Evolutionary conservation across 139 green algal genomes (phyloP), one percentile per base, ranked within the genome.

Genomic region (Chlamydomonas incerta): DNA sequence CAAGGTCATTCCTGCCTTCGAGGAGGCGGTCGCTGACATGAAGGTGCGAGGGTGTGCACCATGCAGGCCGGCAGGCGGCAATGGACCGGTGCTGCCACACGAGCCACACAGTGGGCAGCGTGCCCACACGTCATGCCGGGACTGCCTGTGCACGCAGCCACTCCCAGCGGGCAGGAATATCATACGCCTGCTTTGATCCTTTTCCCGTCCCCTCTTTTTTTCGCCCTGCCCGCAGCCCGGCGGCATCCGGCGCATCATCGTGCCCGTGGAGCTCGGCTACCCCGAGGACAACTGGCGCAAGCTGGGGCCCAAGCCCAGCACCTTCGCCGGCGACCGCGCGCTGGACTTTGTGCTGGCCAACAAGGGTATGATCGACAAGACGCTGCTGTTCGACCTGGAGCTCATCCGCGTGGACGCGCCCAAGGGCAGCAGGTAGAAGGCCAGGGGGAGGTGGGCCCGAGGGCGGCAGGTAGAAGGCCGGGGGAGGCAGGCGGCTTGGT

Each of bases 321-420:
- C 88, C 20, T 95, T 96, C 83, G 90, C 89, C 72, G 91, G 96
- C 2, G 81, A 95, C 58, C 90, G 96, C 2, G 94, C 96, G 2
- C 87, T 99, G 29, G 93, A 93, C 62, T 99, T 99, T 90, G 96
- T 99, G 72, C 87, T 99, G 35, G 71, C 92, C 41, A 99, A 98
- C 87, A 37, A 93, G 79, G 82, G 60, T 8, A 89, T 98, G 77
- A 98, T 98, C 35, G 95, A 98, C 90, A 97, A 97, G 85, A 98
- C 96, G 21, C 86, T 98, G 47, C 87, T 98, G 29, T 97, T 98
- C 65, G 95, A 98, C 71, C 94, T 98, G 21, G 95, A 97, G 81
- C 74, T 98, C 8, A 87, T 95, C 17, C 69, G 83, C 11, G 80
- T 91, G 55, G 9, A 69, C 15, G 41, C 41, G 41, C 41, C 41